phyloP scores from a whole-genome alignment of 2,329 filamentous ascomycete genomes.

The Penicillium frequentans region DNA sequence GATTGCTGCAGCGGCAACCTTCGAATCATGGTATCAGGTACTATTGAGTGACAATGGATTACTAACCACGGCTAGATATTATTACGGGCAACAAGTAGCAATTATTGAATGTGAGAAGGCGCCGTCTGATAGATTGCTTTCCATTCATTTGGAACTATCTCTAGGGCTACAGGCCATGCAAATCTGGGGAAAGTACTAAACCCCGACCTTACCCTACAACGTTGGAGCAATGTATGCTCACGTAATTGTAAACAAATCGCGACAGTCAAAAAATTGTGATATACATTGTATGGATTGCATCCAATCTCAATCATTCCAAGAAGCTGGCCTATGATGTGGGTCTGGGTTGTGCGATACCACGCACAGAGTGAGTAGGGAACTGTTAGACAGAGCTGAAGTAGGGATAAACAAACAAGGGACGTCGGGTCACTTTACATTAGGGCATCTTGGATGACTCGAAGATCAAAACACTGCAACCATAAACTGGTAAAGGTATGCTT shows the following conservation, averaged over 20 bases:
- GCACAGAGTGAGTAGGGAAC: background rate
- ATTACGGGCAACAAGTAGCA: no score
- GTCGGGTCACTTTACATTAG: slow-evolving; percentile 2
- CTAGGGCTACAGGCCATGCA: no score
- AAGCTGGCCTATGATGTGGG: background rate
- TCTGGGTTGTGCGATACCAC: background rate
- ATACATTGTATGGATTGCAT: slow-evolving; percentile 1
- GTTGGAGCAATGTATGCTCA: background rate
- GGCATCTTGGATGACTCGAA: background rate
- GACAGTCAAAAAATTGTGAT: background rate
- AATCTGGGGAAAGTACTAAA: background rate
- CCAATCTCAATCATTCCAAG: background rate
- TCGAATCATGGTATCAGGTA: no score
- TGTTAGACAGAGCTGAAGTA: background rate
- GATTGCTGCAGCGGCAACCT: no score
- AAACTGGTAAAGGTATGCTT: background rate
- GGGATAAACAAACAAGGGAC: background rate
- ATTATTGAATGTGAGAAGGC: no score
- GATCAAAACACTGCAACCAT: background rate
- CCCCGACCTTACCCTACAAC: background rate
- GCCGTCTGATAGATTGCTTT: no score
- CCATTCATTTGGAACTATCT: no score
- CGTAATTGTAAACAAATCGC: background rate
- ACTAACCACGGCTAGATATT: no score
- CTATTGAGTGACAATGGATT: no score